These are phyloP conservation scores for Ophiostoma pallidulum DNA, from an alignment of 2,329 filamentous ascomycete species.

Conservation along the genomic window DNA sequence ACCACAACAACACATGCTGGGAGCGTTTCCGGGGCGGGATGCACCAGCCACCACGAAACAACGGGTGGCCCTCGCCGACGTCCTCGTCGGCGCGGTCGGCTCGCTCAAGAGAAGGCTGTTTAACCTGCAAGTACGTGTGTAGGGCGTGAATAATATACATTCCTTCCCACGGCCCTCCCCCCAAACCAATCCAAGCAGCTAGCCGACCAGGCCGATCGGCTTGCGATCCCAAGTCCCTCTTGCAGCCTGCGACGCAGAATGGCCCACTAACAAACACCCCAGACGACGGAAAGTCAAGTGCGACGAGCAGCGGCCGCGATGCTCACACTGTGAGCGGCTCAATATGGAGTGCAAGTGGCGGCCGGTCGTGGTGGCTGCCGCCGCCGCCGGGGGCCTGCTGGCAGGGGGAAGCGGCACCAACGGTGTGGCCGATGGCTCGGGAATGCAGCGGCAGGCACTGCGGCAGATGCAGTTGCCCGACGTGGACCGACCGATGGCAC, in stretches of 20 bases:
- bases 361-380: background rate
- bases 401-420: slow-evolving; percentile 12
- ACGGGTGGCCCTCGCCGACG: no score
- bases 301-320: slow-evolving; percentile 42
- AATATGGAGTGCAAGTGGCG: slow-evolving; percentile 45
- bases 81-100: background rate
- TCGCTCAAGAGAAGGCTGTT: slow-evolving; percentile 28
- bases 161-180: background rate
- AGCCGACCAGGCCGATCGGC: background rate
- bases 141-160: no score
- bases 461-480: slow-evolving; percentile 2
- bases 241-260: no score
- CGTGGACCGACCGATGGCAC: background rate
- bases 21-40: no score
- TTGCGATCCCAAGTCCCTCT: no score
- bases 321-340: slow-evolving; percentile 43
- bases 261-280: slow-evolving; percentile 9
- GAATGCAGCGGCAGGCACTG: background rate
- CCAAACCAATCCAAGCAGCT: background rate
- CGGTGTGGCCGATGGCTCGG: background rate
- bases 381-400: background rate
- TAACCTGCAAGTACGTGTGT: slow-evolving; percentile 36
- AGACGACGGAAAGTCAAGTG: slow-evolving; percentile 44
- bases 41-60: no score
- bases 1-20: no score